phyloP scores from a whole-genome alignment of 129 eudicot genomes.

The Helianthus tuberosus region DNA sequence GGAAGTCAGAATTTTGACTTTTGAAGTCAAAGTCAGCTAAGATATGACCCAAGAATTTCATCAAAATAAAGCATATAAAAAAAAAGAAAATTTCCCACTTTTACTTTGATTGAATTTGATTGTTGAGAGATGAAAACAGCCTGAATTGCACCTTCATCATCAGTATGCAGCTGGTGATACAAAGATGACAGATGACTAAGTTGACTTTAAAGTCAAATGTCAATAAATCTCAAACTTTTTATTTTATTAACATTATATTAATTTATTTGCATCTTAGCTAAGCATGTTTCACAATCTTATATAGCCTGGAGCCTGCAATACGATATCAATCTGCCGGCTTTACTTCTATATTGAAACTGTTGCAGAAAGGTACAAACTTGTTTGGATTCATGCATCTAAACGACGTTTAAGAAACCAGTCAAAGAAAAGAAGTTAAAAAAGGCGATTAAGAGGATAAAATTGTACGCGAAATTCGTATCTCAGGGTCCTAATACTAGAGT shows the following conservation, averaged over 20 bases:
- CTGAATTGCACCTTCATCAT: conserved; percentile 12
- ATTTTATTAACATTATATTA: neutral
- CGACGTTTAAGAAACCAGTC: neutral
- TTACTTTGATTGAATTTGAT: conserved; percentile 15
- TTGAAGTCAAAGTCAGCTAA: conserved; percentile 29
- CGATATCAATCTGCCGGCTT: conserved; percentile 46
- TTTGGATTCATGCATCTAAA: conserved; percentile 27
- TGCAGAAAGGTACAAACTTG: conserved; percentile 21
- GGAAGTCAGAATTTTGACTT: conserved; percentile 14
- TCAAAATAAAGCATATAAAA: conserved; percentile 17
- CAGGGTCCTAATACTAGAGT: conserved; percentile 10
- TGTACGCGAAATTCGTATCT: conserved; percentile 23
- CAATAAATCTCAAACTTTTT: conserved; percentile 15
- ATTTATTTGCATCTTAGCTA: conserved; percentile 33
- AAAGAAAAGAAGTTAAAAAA: neutral
- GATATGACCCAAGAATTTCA: neutral
- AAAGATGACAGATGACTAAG: conserved; percentile 23
- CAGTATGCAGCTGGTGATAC: conserved; percentile 20
- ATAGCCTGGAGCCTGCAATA: conserved; percentile 46
- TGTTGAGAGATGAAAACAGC: conserved; percentile 11
- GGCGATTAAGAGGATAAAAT: neutral
- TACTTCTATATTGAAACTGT: conserved; percentile 21
- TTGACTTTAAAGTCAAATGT: conserved; percentile 25
- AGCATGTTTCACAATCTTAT: conserved; percentile 34
- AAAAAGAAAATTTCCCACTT: neutral